Evolutionary conservation across 1,139 yeast species (phyloP), one percentile per base, ranked within the genome.

Genomic region (Pichia inconspicua): DNA sequence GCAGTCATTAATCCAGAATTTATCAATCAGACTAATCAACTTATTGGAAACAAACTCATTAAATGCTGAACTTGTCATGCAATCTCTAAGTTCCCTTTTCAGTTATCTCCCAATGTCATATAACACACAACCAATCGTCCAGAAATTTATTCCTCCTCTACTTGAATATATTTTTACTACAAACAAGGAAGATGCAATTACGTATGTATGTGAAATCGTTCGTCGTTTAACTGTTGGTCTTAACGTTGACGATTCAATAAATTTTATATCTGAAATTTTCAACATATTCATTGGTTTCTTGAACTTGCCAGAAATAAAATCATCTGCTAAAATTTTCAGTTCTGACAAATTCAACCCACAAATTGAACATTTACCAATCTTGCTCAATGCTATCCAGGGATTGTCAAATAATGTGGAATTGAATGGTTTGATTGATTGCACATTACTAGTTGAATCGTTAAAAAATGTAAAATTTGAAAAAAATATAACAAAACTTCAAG

Each of bases 21-120:
- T 79, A 35, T 65, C 75, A 2, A 71, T 80, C 15, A 68, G 84
- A 55, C 61, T 79, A 31, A 63, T 75, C 48, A 76, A 73, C 55
- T 32, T 51, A 22, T 41, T 51, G 25, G 40, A 31, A 9, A 38
- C 36, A 6, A 39, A 28, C 14, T 10, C 11, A 10, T 27, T 48
- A 19, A 51, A 51, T 28, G 27, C 27, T 22, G 54, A 63, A 40
- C 47, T 52, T 7, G 38, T 64, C 5, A 42, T 63, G 9, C 52
- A 51, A 10, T 51, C 60, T 1, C 34, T 70, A 43, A 56, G 63
- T 5, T 56, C 59, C 5, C 58, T 66, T 31, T 53, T 70, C 35
- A 53, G 51, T 14, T 65, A 62, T 19, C 28, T 56, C 25, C 42
- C 46, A 4, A 42, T 53, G 1, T 22, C 44, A 4, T 54, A 51